Evolutionary conservation across 2,329 filamentous ascomycete species (phyloP), one percentile per base, ranked within the genome.

Genomic region (Penicillium sp.): DNA sequence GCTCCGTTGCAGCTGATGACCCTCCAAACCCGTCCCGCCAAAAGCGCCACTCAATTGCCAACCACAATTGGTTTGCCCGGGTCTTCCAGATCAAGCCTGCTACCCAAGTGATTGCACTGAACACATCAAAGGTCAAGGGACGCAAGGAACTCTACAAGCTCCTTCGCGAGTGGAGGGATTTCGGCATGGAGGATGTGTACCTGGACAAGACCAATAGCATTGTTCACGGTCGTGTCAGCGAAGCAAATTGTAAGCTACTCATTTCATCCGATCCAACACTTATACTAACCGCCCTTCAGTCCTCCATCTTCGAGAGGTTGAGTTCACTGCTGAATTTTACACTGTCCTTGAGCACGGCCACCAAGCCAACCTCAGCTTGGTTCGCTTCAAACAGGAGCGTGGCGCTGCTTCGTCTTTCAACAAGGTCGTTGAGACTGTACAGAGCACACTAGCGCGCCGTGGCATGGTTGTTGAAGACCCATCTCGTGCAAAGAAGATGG

Each of bases 321-420:
- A 88, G 14, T 92, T 97, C 73, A 89, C 90, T 16, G 86, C 87
- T 37, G 91, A 97, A 72, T 83, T 97, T 59, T 95, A 95, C 77
- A 91, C 89, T 2, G 88, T 96, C 37, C 88, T 96, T 59, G 90
- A 96, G 76, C 89, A 94, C 68, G 90, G 90, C 46, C 87, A 85
- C 66, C 87, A 85, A 61, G 86, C 85, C 44, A 87, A 87, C 45
- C 82, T 97, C 52, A 89, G 88, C 71, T 86, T 97, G 61, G 85
- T 90, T 31, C 88, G 90, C 35, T 90, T 97, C 72, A 93, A 89
- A 1, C 92, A 97, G 69, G 91, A 94, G 69, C 87, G 87, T 56
- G 94, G 93, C n/a, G 92, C 93, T 2, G 92, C 90, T 37, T 94
- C 89, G 66, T 94, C 89, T 64, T 96, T 97, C 76, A 84, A 90